phyloP scores from a whole-genome alignment of 2,329 filamentous ascomycete species.

The Myriosclerotinia curreyana region DNA sequence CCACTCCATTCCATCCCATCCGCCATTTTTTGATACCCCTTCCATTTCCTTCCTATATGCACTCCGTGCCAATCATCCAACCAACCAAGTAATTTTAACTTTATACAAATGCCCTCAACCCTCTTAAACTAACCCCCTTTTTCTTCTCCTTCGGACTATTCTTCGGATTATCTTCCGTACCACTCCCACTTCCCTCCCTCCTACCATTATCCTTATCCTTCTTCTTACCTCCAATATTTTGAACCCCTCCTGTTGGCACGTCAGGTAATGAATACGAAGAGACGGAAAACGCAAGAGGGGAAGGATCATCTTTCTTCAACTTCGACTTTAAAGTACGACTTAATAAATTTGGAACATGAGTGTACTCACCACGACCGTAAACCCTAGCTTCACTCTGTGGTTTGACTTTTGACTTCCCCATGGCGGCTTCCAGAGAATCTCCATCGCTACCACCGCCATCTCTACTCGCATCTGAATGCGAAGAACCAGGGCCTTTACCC shows the following conservation, averaged over 20 bases:
- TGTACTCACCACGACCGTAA: slow-evolving; percentile 52
- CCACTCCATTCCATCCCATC: background rate
- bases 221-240: slow-evolving; percentile 10
- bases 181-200: slow-evolving; percentile 20
- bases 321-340: background rate
- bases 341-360: background rate
- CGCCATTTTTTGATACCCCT: slow-evolving; percentile 10
- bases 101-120: slow-evolving; percentile 17
- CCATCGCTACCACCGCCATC: slow-evolving; percentile 16
- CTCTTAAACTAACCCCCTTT: slow-evolving; percentile 8
- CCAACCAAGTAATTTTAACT: slow-evolving; percentile 9
- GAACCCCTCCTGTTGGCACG: slow-evolving; percentile 10
- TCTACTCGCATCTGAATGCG: slow-evolving; percentile 17
- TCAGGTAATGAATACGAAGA: slow-evolving; percentile 14
- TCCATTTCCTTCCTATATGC: slow-evolving; percentile 7
- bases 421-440: slow-evolving; percentile 41
- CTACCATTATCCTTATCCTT: slow-evolving; percentile 17
- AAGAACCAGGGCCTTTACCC: slow-evolving; percentile 7
- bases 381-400: slow-evolving; percentile 50
- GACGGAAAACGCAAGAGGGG: slow-evolving; percentile 1
- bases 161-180: slow-evolving; percentile 27
- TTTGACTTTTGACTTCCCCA: slow-evolving; percentile 45
- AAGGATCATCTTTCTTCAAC: background rate
- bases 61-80: slow-evolving; percentile 7
- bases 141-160: slow-evolving; percentile 17